Evolutionary conservation across 208 protist genomes (phyloP).

Genomic region (Trypanosoma vivax): DNA sequence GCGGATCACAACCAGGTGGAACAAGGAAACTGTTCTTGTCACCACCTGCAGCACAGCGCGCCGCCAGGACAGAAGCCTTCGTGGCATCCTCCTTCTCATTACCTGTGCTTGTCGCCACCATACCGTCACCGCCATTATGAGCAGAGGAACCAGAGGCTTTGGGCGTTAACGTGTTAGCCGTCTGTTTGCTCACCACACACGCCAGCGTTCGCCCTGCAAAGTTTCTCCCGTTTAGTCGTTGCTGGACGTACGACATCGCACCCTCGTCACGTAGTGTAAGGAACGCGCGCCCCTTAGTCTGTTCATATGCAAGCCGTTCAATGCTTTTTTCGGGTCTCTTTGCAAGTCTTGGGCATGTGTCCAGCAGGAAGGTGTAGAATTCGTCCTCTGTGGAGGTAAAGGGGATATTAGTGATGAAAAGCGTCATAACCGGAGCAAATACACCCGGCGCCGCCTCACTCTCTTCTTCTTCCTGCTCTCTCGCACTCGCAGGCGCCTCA

Average conservation of each 20-base stretch:
- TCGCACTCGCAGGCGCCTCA: constrained; percentile 4
- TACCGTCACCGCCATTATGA: not conserved
- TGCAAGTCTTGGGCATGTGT: constrained; percentile 86
- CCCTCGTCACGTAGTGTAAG: constrained; percentile 61
- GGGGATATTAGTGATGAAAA: constrained; percentile 87
- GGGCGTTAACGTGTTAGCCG: constrained; percentile 8
- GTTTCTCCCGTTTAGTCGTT: constrained; percentile 49
- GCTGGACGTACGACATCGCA: constrained; percentile 48
- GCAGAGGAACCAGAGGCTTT: not conserved
- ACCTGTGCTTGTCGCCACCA: too few relatives aligned
- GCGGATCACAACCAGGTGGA: constrained; percentile 75
- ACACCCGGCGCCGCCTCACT: constrained; percentile 9
- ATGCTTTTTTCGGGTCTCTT: constrained; percentile 92
- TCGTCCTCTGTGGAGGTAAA: constrained; percentile 75
- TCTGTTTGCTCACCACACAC: constrained; percentile 77
- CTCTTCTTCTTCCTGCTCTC: not conserved
- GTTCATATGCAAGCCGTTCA: constrained; percentile 61
- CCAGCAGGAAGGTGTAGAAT: constrained; percentile 59
- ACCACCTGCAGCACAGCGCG: not conserved
- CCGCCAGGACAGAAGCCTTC: constrained; percentile 14
- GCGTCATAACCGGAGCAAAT: constrained; percentile 42
- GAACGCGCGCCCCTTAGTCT: constrained; percentile 95
- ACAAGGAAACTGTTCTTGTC: constrained; percentile 7
- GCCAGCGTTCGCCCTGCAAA: constrained; percentile 50
- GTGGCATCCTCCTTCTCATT: constrained; percentile 19